phyloP scores from a whole-genome alignment of 805 yeast genomes.

The Candida nanaspora region DNA sequence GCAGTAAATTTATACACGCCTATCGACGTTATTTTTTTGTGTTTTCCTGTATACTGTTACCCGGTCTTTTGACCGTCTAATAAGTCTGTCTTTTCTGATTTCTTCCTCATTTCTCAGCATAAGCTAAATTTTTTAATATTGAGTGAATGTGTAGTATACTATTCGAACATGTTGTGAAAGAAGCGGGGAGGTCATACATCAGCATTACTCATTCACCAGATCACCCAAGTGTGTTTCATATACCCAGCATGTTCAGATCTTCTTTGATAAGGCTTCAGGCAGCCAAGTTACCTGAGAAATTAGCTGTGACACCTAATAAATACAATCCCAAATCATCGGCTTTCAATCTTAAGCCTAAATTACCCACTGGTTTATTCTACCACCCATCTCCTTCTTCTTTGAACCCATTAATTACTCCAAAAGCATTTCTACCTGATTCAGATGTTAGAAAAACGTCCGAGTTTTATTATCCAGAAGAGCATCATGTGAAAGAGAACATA shows the following conservation, averaged over 20 bases:
- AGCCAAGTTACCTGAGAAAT: conserved; percentile 5
- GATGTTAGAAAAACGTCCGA: conserved; percentile 23
- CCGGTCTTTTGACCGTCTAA: no score
- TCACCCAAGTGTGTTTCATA: no score
- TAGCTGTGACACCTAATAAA: conserved; percentile 28
- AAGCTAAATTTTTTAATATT: no score
- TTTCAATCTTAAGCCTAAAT: conserved; percentile 25
- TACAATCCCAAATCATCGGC: conserved; percentile 29
- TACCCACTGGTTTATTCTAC: conserved; percentile 27
- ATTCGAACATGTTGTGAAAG: no score
- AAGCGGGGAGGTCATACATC: no score
- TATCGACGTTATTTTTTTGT: no score
- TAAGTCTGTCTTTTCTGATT: no score
- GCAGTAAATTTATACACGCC: no score
- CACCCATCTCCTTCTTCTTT: conserved; percentile 30
- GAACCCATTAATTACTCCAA: conserved; percentile 26
- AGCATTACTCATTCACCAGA: no score
- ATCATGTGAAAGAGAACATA: conserved; percentile 11
- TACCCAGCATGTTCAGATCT: background rate
- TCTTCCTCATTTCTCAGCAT: no score
- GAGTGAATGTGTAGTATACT: no score
- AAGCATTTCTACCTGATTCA: conserved; percentile 24
- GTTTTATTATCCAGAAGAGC: conserved; percentile 21
- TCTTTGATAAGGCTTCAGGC: background rate
- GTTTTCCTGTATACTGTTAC: no score